Percentiles rank a stretch among this genome's conserved stretches.
phyloP scores from a whole-genome alignment of 2,329 filamentous ascomycete species.

The Venturia nashicola region DNA sequence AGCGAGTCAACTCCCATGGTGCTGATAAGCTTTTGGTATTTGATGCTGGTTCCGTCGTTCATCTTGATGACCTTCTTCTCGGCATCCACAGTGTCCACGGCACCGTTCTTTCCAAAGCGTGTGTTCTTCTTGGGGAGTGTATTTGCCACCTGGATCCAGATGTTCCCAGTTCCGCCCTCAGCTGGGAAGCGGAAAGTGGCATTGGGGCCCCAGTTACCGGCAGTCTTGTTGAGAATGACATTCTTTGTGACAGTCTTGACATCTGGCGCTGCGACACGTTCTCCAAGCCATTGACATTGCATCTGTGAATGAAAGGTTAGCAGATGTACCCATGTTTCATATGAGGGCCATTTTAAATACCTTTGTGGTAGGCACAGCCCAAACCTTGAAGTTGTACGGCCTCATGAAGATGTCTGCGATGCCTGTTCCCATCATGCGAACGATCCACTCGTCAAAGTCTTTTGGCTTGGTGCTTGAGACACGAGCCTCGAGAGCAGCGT shows the following conservation, averaged over 20 bases:
- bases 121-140: slow-evolving; percentile 88
- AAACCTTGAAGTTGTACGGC: slow-evolving; percentile 99
- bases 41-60: slow-evolving; percentile 73
- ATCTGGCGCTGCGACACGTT: slow-evolving; percentile 94
- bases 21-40: slow-evolving; percentile 84
- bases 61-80: slow-evolving; percentile 72
- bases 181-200: slow-evolving; percentile 97
- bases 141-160: slow-evolving; percentile 95
- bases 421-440: slow-evolving; percentile 80
- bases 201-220: slow-evolving; percentile 96
- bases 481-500: slow-evolving; percentile 77
- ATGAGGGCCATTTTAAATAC: slow-evolving; percentile 35
- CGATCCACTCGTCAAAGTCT: slow-evolving; percentile 97
- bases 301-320: slow-evolving; percentile 49
- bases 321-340: neutral
- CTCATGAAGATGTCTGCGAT: slow-evolving; percentile 96
- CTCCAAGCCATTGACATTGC: slow-evolving; percentile 97
- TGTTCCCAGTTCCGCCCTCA: slow-evolving; percentile 88
- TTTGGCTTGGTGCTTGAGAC: slow-evolving; percentile 85
- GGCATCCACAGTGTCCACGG: slow-evolving; percentile 78
- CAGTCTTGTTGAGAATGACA: slow-evolving; percentile 89
- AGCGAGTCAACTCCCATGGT: slow-evolving; percentile 94
- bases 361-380: slow-evolving; percentile 96
- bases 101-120: slow-evolving; percentile 72
- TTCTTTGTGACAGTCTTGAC: slow-evolving; percentile 90